A percentile compares a stretch with the other conserved stretches of the same genome.
These are phyloP conservation scores for Wickerhamomyces queroliae DNA, from an alignment of 805 yeast species.

Conservation along the genomic window DNA sequence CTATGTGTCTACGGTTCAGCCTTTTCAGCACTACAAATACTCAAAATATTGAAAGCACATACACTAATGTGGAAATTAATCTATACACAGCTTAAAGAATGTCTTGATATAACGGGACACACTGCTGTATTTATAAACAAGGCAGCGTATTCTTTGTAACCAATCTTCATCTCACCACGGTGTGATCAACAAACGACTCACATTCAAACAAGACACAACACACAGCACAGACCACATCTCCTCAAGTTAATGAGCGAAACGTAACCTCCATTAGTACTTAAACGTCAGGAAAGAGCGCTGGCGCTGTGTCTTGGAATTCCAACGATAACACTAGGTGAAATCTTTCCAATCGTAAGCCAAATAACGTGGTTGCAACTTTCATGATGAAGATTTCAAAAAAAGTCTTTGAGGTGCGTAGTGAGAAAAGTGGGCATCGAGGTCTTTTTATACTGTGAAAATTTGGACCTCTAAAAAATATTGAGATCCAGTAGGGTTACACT, in stretches of 20 bases:
- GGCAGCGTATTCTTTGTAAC: constrained; percentile 24
- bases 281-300: constrained; percentile 5
- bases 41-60: background rate
- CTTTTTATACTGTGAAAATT: background rate
- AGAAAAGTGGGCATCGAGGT: no score
- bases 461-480: no score
- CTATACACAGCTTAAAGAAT: constrained; percentile 7
- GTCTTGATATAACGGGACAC: constrained; percentile 32
- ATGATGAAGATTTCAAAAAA: constrained; percentile 16
- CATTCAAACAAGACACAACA: constrained; percentile 13
- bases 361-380: constrained; percentile 26
- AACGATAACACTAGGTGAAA: no score
- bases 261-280: constrained; percentile 7
- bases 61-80: no score
- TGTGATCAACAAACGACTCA: constrained; percentile 21
- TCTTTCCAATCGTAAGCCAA: constrained; percentile 23
- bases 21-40: no score
- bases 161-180: constrained; percentile 25
- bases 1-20: no score
- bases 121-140: constrained; percentile 13
- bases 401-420: no score
- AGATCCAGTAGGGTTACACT: no score
- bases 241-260: constrained; percentile 31
- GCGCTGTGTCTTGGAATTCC: no score
- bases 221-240: constrained; percentile 13